Evolutionary conservation across 257 asterid genomes (phyloP).

Genomic region (Dorcoceras hygrometricum): DNA sequence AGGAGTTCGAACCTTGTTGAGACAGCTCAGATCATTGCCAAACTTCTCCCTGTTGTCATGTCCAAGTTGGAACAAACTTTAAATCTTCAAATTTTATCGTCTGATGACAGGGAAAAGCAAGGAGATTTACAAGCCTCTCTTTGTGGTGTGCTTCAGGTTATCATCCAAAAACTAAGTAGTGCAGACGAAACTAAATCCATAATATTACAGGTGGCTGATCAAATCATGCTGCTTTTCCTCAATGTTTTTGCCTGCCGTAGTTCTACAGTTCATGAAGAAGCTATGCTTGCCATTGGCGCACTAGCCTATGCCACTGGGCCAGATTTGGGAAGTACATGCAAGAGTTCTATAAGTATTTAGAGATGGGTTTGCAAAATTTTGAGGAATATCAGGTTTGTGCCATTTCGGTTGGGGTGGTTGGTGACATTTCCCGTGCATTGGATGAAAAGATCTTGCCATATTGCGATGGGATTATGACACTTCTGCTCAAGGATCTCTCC

Average conservation of each 20-base stretch:
- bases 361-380: constrained; percentile 84
- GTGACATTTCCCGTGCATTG: constrained; percentile 77
- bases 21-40: constrained; percentile 52
- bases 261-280: constrained; percentile 85
- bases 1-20: constrained; percentile 69
- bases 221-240: constrained; percentile 68
- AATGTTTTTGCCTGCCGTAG: constrained; percentile 77
- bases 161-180: constrained; percentile 68
- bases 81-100: constrained; percentile 51
- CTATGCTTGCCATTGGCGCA: constrained; percentile 94
- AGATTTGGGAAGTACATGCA: constrained; percentile 71
- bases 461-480: constrained; percentile 79
- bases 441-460: constrained; percentile 71
- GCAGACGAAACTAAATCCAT: constrained; percentile 55
- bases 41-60: constrained; percentile 73
- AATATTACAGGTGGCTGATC: constrained; percentile 70
- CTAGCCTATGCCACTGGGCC: constrained; percentile 72
- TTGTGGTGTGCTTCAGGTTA: constrained; percentile 83
- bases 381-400: constrained; percentile 87
- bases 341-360: constrained; percentile 66
- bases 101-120: constrained; percentile 85
- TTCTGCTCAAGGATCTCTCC: constrained; percentile 66
- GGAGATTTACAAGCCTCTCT: constrained; percentile 84
- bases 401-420: constrained; percentile 86
- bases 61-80: constrained; percentile 59